These are phyloP conservation scores for Ogataea sp. DNA, from an alignment of 805 yeast species.

Conservation along the genomic window DNA sequence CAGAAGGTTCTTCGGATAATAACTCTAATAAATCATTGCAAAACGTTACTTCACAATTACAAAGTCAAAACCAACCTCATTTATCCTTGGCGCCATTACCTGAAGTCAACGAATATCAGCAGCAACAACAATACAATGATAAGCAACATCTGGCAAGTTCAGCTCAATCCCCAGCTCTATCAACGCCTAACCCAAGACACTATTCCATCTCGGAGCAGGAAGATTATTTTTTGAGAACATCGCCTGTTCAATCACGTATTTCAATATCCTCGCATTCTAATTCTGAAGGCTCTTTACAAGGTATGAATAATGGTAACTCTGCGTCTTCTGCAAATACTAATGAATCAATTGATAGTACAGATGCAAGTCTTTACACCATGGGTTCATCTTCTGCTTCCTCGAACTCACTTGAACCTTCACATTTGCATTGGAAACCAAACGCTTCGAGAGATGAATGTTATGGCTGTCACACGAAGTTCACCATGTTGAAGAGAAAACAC, in stretches of 20 bases:
- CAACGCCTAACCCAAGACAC: neutral
- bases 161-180: neutral
- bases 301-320: neutral
- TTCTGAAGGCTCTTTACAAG: no score
- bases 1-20: neutral
- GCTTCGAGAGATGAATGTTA: conserved; percentile 28
- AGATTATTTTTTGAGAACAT: neutral
- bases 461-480: conserved; percentile 18
- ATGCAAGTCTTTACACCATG: neutral
- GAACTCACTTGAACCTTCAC: conserved; percentile 34
- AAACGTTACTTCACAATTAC: no score
- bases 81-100: no score
- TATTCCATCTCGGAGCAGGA: neutral
- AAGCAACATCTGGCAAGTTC: neutral
- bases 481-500: conserved; percentile 29
- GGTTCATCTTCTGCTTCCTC: neutral
- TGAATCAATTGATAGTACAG: neutral
- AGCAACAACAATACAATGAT: neutral
- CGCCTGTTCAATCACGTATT: neutral
- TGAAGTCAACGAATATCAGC: no score
- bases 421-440: conserved; percentile 45
- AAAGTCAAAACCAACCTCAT: no score
- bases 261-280: neutral
- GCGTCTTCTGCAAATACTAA: neutral
- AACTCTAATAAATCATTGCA: no score